A percentile compares a stretch with the other conserved stretches of the same genome.
Conservation (phyloP, 768 basidiomycete genomes). For the Calvatia gigantea region DNA sequence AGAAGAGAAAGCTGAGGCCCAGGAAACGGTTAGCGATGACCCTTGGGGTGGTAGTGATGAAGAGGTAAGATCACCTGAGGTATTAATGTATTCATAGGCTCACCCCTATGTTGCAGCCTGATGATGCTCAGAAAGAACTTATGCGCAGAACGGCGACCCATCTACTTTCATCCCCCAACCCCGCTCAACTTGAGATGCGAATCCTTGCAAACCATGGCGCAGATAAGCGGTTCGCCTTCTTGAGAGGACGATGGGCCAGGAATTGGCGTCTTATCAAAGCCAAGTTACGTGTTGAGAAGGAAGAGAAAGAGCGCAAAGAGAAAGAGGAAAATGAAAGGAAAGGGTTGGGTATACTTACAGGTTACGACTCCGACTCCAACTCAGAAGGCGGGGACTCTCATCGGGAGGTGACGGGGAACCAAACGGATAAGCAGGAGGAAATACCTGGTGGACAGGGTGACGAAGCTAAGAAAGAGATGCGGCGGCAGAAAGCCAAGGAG, state of each 20-base stretch:
- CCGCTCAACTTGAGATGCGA: constrained; percentile 80
- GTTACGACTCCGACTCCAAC: constrained; percentile 53
- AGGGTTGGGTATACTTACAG: constrained; percentile 51
- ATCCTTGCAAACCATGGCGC: constrained; percentile 83
- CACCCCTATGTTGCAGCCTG: constrained; percentile 40
- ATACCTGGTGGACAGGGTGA: constrained; percentile 13
- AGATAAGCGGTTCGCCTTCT: constrained; percentile 77
- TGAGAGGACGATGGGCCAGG: constrained; percentile 70
- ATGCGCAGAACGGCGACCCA: constrained; percentile 77
- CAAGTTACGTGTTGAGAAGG: constrained; percentile 33
- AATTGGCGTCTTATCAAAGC: constrained; percentile 60
- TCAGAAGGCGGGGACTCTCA: constrained; percentile 28
- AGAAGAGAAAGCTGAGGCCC: constrained; percentile 37
- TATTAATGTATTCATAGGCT: not conserved
- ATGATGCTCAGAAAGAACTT: constrained; percentile 53
- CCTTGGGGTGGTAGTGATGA: constrained; percentile 69
- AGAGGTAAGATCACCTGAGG: constrained; percentile 35
- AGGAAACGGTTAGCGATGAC: constrained; percentile 32
- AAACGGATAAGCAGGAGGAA: constrained; percentile 19
- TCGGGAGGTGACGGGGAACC: constrained; percentile 22
- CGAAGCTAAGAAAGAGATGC: constrained; percentile 37
- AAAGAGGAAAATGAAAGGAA: constrained; percentile 19
- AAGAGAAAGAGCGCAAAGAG: constrained; percentile 20
- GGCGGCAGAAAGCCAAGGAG: constrained; percentile 53
- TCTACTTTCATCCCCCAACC: constrained; percentile 67